Conservation (phyloP, 495 filamentous ascomycete species). For the Penicillium chermesinum region DNA sequence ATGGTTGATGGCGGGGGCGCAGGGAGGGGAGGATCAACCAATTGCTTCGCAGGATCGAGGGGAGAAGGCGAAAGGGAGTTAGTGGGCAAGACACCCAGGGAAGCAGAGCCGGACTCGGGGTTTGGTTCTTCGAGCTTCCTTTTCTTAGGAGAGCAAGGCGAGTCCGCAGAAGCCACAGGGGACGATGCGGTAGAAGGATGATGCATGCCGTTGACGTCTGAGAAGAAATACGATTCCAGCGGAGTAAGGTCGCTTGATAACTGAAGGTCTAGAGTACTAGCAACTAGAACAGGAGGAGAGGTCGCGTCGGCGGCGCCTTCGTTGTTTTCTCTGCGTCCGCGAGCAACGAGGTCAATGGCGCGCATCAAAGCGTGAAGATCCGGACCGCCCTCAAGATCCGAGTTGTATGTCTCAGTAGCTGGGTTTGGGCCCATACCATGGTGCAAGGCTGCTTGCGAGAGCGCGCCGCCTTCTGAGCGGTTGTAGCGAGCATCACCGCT, state of each 20-base stretch:
- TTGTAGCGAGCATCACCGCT: conserved; percentile 74
- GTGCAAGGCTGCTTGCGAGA: conserved; percentile 22
- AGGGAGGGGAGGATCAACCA: conserved; percentile 6
- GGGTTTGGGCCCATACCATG: conserved; percentile 25
- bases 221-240: conserved; percentile 36
- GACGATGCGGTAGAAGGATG: background rate
- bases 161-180: background rate
- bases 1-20: conserved; percentile 14
- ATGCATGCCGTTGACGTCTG: conserved; percentile 10
- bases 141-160: conserved; percentile 15
- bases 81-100: background rate
- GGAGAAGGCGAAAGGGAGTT: background rate
- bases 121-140: conserved; percentile 18
- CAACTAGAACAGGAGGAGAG: background rate
- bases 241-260: conserved; percentile 20
- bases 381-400: conserved; percentile 55
- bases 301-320: background rate
- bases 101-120: conserved; percentile 6
- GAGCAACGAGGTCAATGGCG: conserved; percentile 81
- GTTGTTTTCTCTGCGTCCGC: conserved; percentile 46
- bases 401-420: conserved; percentile 21
- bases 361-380: conserved; percentile 81
- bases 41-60: background rate
- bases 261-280: conserved; percentile 7
- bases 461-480: conserved; percentile 38